A percentile compares a stretch with the other conserved stretches of the same genome.
These are phyloP conservation scores for Penicillium sp. DNA, from an alignment of 2,329 filamentous ascomycete species.

Conservation along the genomic window DNA sequence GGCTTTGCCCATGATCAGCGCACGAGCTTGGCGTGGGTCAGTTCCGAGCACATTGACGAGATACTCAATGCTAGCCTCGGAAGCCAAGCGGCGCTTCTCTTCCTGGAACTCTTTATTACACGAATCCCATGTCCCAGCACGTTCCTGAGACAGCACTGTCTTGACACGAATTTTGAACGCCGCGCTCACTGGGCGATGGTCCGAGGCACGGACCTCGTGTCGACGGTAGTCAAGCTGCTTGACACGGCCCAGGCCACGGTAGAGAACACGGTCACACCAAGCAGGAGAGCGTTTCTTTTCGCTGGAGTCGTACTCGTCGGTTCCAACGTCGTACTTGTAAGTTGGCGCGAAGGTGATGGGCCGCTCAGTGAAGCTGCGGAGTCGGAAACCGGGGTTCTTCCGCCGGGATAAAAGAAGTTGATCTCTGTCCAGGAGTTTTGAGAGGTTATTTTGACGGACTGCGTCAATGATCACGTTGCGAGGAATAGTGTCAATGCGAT, in stretches of 20 bases:
- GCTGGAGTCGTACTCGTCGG: slow-evolving; percentile 88
- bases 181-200: slow-evolving; percentile 90
- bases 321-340: slow-evolving; percentile 98
- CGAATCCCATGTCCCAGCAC: slow-evolving; percentile 68
- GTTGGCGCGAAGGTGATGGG: slow-evolving; percentile 92
- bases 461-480: slow-evolving; percentile 89
- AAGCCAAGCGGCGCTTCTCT: slow-evolving; percentile 67
- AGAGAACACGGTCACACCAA: slow-evolving; percentile 95
- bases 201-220: slow-evolving; percentile 87
- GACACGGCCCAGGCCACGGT: slow-evolving; percentile 76
- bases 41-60: slow-evolving; percentile 64
- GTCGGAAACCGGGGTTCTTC: slow-evolving; percentile 83
- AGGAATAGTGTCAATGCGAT: slow-evolving; percentile 96
- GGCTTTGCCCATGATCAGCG: slow-evolving; percentile 38
- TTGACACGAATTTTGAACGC: slow-evolving; percentile 82
- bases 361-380: slow-evolving; percentile 86
- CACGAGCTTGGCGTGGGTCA: slow-evolving; percentile 54
- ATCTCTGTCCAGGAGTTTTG: slow-evolving; percentile 87
- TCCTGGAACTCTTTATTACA: slow-evolving; percentile 74
- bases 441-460: slow-evolving; percentile 75
- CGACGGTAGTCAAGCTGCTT: slow-evolving; percentile 84
- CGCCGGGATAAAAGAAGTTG: slow-evolving; percentile 87
- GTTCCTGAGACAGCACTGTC: slow-evolving; percentile 68
- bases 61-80: slow-evolving; percentile 69
- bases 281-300: slow-evolving; percentile 94